Conservation (phyloP, 1,284 basidiomycete species). For the Papiliotrema fonsecae region DNA sequence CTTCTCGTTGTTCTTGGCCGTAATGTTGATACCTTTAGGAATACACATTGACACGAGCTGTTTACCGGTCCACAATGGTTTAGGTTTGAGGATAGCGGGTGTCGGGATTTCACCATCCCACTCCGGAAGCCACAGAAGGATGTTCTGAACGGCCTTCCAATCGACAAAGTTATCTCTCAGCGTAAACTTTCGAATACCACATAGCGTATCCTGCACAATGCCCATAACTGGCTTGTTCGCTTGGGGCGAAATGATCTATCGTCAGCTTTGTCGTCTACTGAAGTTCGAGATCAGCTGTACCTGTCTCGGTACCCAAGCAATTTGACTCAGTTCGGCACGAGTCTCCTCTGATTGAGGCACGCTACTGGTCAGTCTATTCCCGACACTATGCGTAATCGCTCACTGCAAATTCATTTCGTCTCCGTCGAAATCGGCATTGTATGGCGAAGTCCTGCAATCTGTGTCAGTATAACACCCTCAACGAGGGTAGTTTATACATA, state of each 20-base stretch:
- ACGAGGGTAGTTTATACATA: slow-evolving; percentile 52
- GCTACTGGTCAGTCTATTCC: slow-evolving; percentile 51
- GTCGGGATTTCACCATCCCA: slow-evolving; percentile 94
- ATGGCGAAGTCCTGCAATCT: slow-evolving; percentile 46
- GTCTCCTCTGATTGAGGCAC: slow-evolving; percentile 99
- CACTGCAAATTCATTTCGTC: slow-evolving; percentile 99
- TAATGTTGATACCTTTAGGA: slow-evolving; percentile 92
- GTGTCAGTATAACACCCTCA: slow-evolving; percentile 5
- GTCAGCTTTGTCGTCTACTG: slow-evolving; percentile 5
- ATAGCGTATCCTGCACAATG: slow-evolving; percentile 98
- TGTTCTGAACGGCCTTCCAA: slow-evolving; percentile 92
- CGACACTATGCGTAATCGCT: no score
- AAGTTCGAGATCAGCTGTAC: slow-evolving; percentile 48
- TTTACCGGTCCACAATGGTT: slow-evolving; percentile 97
- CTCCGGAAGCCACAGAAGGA: slow-evolving; percentile 92
- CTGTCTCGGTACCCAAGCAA: slow-evolving; percentile 98
- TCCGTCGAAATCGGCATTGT: slow-evolving; percentile 97
- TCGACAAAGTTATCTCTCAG: slow-evolving; percentile 90
- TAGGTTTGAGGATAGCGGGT: slow-evolving; percentile 93
- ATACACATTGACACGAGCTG: slow-evolving; percentile 92
- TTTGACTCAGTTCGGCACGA: slow-evolving; percentile 94
- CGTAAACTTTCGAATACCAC: slow-evolving; percentile 96
- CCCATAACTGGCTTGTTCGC: slow-evolving; percentile 99
- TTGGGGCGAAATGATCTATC: slow-evolving; percentile 95
- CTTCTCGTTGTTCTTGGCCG: slow-evolving; percentile 64